Evolutionary conservation across 1,139 yeast species (phyloP), one percentile per base, ranked within the genome.

Genomic region (Yamadazyma buinensis): DNA sequence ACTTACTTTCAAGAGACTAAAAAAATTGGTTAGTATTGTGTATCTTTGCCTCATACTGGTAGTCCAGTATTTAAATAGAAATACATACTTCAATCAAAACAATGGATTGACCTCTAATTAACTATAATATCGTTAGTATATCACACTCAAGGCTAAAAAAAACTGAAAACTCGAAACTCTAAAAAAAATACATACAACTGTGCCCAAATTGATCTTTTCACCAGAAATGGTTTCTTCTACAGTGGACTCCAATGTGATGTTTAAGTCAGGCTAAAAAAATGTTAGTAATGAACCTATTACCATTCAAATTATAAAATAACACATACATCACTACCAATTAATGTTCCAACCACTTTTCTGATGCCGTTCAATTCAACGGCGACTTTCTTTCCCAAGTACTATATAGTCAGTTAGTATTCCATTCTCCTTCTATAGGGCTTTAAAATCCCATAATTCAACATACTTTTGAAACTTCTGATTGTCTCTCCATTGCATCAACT

Each of bases 351-450:
- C 7, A 86, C 78, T 44, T 75, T 78, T 38, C 95, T 70, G 13
- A 84, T 64, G 7, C 95, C 92, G 54, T 84, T 84, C 40, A 87
- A 66, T 50, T 81, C 85, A 17, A 86, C 65, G 11, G 77, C 65
- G 25, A 86, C 70, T 54, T 77, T 75, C 59, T 84, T 84, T 55
- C 84, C 90, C 78, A 84, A 73, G 54, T 85, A 86, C 84, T 80
- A 50, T 2, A 15, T 13, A 45, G 68, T 62, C 57, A 47, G 51
- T 17, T 17, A 17, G 19, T 51, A 44, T 9, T 20, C 14, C 5
- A 11, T 11, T 17, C 14, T 30, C n/a, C 27, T 18, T n/a, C n/a
- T 2, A 15, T 13, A 45, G 68, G 61, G 57, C 46, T 50, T 17
- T 17, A 17, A 7, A 51, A 44, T 9, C 18, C 14, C 5, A 11